Conservation (phyloP, 2,329 filamentous ascomycete genomes). For the Phaeosphaeria sp. region DNA sequence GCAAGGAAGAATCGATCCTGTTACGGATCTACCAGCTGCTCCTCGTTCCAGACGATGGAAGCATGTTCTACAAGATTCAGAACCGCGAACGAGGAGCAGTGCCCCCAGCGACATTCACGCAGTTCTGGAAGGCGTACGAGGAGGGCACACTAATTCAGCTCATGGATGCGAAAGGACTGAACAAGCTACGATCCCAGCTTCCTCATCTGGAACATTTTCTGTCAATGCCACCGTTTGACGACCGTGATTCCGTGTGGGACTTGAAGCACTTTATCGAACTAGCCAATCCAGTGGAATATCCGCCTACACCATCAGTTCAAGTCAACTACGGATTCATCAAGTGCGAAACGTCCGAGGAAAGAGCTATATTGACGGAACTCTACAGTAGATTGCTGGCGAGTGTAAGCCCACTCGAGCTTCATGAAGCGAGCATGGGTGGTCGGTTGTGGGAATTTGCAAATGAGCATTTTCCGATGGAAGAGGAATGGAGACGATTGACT, state of each 20-base stretch:
- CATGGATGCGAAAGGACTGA: slow-evolving; percentile 25
- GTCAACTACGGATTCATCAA: slow-evolving; percentile 39
- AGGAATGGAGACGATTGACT: background rate
- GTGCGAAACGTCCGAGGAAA: slow-evolving; percentile 33
- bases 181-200: slow-evolving; percentile 10
- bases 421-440: background rate
- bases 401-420: background rate
- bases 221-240: slow-evolving; percentile 14
- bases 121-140: slow-evolving; percentile 39
- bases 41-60: slow-evolving; percentile 15
- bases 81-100: slow-evolving; percentile 1
- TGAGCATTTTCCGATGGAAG: background rate
- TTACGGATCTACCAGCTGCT: slow-evolving; percentile 20
- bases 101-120: slow-evolving; percentile 23
- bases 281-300: slow-evolving; percentile 17
- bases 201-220: slow-evolving; percentile 27
- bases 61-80: slow-evolving; percentile 9
- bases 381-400: slow-evolving; percentile 15
- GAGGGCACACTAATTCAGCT: slow-evolving; percentile 29
- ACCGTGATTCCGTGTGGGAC: slow-evolving; percentile 32
- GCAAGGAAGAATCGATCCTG: slow-evolving; percentile 12
- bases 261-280: slow-evolving; percentile 37
- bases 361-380: slow-evolving; percentile 33
- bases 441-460: background rate
- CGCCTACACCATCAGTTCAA: slow-evolving; percentile 13